Evolutionary conservation across 441 rosid species (phyloP).

Genomic region (Arabidopsis lyrata): DNA sequence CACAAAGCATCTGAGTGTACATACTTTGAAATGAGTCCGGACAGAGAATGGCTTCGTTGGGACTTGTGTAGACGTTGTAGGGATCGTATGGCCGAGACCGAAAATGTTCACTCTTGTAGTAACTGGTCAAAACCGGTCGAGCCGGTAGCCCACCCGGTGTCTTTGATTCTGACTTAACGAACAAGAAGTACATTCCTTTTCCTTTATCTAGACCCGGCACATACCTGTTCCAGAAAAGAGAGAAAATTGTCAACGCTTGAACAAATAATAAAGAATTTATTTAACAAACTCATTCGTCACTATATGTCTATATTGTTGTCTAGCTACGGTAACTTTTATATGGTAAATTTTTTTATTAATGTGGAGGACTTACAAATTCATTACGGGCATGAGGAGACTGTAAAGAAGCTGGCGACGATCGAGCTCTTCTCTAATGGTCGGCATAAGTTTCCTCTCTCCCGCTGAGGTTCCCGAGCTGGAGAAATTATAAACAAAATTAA

Average conservation of each 20-base stretch:
- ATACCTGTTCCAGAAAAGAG: conserved; percentile 51
- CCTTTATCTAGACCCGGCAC: conserved; percentile 91
- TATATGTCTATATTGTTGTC: neutral
- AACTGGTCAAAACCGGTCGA: conserved; percentile 90
- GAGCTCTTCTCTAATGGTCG: conserved; percentile 88
- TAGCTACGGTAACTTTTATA: neutral
- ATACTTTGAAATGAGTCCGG: conserved; percentile 92
- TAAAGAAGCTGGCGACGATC: conserved; percentile 91
- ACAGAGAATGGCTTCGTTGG: conserved; percentile 89
- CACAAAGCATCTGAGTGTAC: conserved; percentile 90
- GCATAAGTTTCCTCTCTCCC: conserved; percentile 97
- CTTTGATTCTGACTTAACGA: conserved; percentile 84
- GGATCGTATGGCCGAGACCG: conserved; percentile 83
- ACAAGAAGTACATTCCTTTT: conserved; percentile 85
- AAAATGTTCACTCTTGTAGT: conserved; percentile 92
- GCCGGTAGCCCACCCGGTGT: conserved; percentile 91
- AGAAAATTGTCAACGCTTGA: conserved; percentile 41
- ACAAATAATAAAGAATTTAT: neutral
- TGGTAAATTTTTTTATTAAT: neutral
- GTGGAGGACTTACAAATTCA: conserved; percentile 79
- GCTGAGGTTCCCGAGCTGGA: conserved; percentile 95
- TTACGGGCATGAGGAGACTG: conserved; percentile 94
- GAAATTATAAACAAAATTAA: neutral
- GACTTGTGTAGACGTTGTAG: conserved; percentile 85
- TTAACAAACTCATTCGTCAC: conserved; percentile 13